phyloP scores from a whole-genome alignment of 306 rosid species.

The Geum urbanum region DNA sequence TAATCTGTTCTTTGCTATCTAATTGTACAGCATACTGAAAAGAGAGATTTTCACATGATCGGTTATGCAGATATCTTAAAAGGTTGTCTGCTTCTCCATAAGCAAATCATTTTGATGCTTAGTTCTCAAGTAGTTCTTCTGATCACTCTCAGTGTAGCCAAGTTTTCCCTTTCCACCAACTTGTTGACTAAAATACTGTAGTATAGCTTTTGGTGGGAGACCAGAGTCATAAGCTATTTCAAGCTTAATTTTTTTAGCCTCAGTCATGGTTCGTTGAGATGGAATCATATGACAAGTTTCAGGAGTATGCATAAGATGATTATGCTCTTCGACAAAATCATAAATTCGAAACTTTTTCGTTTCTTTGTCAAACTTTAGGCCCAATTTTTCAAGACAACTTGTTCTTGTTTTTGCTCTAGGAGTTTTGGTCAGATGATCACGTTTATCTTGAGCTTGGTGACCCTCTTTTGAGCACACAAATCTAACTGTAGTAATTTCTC shows the following conservation, averaged over 20 bases:
- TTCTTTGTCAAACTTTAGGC: neutral
- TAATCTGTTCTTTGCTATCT: too few species aligned
- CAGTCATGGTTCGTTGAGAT: neutral
- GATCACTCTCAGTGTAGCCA: neutral
- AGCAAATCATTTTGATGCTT: neutral
- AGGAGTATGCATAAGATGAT: neutral
- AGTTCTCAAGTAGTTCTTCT: neutral
- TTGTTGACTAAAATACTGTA: neutral
- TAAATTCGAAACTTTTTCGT: neutral
- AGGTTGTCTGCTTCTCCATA: slow-evolving; percentile 1
- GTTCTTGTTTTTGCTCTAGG: too few species aligned
- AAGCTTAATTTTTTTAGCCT: neutral
- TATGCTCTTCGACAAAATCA: neutral
- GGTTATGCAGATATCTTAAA: neutral
- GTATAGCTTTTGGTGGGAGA: neutral
- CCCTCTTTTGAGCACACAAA: neutral
- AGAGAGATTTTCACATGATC: too few species aligned
- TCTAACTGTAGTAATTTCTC: neutral
- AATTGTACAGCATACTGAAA: too few species aligned
- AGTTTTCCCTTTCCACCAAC: neutral
- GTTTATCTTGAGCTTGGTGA: neutral
- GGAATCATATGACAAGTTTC: neutral
- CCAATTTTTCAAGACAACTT: neutral
- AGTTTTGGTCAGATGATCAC: neutral
- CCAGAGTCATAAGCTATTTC: neutral